Conservation (phyloP, 495 filamentous ascomycete genomes). For the Rusavskia elegans region DNA sequence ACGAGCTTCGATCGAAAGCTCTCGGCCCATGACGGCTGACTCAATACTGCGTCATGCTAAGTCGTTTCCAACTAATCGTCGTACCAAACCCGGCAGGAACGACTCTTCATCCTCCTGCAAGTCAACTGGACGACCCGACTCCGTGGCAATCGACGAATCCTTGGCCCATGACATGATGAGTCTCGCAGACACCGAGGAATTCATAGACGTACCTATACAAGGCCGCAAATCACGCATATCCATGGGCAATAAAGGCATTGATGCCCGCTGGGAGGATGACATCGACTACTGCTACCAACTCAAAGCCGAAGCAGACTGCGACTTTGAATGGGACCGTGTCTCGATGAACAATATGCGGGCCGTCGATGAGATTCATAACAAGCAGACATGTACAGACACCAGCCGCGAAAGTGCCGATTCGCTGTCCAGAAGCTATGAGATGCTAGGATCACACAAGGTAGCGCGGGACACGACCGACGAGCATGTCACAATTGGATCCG, state of each 20-base stretch:
- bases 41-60: conserved; percentile 7
- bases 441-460: too few relatives aligned
- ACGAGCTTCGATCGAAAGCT: conserved; percentile 12
- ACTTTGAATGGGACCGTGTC: conserved; percentile 68
- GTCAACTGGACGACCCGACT: not conserved
- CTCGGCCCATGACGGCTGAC: conserved; percentile 1
- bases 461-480: not conserved
- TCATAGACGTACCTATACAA: conserved; percentile 4
- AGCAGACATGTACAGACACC: too few relatives aligned
- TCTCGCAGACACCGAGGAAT: conserved; percentile 14
- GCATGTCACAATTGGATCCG: not conserved
- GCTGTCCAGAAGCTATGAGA: too few relatives aligned
- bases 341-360: conserved; percentile 17
- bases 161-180: conserved; percentile 24
- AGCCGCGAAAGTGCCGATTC: too few relatives aligned
- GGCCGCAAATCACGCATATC: conserved; percentile 1
- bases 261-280: conserved; percentile 68
- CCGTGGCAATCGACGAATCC: conserved; percentile 22
- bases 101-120: not conserved
- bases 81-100: not conserved
- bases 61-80: conserved; percentile 5
- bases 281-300: conserved; percentile 93
- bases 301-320: conserved; percentile 74
- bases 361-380: not conserved
- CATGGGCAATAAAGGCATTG: conserved; percentile 3